These are phyloP conservation scores for Tulasnella calospora DNA, from an alignment of 768 basidiomycete species.

Conservation along the genomic window DNA sequence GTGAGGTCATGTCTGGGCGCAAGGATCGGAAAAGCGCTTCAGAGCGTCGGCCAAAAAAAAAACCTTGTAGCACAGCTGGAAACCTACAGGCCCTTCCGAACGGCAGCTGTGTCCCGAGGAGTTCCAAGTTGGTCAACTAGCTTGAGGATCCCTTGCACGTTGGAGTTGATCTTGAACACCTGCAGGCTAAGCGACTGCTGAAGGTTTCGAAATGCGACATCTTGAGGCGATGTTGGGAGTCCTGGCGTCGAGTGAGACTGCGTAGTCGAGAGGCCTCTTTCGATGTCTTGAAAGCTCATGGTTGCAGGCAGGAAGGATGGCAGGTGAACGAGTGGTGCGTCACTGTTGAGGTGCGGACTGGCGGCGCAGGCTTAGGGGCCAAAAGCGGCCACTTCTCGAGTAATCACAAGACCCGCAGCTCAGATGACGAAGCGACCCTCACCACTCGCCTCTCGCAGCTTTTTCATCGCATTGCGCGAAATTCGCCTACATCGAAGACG, in stretches of 20 bases:
- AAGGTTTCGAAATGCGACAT: slow-evolving; percentile 66
- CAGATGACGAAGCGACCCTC: neutral
- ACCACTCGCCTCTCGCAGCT: neutral
- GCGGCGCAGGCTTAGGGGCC: neutral
- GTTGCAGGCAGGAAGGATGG: neutral
- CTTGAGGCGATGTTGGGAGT: slow-evolving; percentile 50
- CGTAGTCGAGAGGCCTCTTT: slow-evolving; percentile 6
- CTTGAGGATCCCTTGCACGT: slow-evolving; percentile 91
- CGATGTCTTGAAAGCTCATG: slow-evolving; percentile 26
- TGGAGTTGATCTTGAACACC: slow-evolving; percentile 98
- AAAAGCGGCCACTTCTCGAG: neutral
- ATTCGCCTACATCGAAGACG: neutral
- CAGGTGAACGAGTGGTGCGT: neutral
- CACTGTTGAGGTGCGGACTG: neutral
- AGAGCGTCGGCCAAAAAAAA: neutral
- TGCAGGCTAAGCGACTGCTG: slow-evolving; percentile 83
- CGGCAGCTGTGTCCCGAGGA: slow-evolving; percentile 64
- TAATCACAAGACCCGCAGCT: neutral
- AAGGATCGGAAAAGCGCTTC: neutral
- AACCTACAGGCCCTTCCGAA: slow-evolving; percentile 75
- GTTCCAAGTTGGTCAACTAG: slow-evolving; percentile 96
- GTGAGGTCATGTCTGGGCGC: slow-evolving; percentile 78
- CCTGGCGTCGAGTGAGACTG: neutral
- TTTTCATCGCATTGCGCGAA: slow-evolving; percentile 3
- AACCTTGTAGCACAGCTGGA: neutral